Percentiles rank a stretch among this genome's conserved stretches.
Evolutionary conservation across 768 basidiomycete species (phyloP).

Genomic region (Phlebiopsis gigantea): DNA sequence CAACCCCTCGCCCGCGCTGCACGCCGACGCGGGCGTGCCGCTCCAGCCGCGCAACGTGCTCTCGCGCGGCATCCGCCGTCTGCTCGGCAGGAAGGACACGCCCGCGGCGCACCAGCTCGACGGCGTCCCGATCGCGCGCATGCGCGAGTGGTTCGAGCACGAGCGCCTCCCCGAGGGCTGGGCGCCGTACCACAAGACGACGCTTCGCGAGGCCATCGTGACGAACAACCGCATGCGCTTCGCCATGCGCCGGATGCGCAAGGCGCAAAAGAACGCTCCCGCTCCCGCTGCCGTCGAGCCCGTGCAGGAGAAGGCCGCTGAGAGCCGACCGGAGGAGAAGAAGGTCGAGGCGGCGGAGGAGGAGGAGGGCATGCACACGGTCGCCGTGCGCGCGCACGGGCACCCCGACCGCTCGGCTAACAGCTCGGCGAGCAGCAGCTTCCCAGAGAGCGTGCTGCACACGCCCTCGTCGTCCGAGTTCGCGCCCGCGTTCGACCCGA

Average conservation of each 20-base stretch:
- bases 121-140: conserved; percentile 9
- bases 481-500: not conserved
- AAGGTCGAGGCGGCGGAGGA: not conserved
- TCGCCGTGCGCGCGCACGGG: not conserved
- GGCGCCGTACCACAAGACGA: conserved; percentile 11
- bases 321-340: not conserved
- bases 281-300: not conserved
- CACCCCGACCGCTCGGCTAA: not conserved
- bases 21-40: conserved; percentile 5
- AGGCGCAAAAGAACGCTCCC: not conserved
- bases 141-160: conserved; percentile 12
- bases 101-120: conserved; percentile 4
- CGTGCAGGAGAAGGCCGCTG: no score
- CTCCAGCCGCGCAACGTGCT: not conserved
- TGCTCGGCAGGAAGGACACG: not conserved
- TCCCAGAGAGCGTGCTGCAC: not conserved
- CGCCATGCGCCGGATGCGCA: conserved; percentile 3
- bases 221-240: conserved; percentile 8
- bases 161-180: conserved; percentile 10
- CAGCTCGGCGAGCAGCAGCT: conserved; percentile 5
- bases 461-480: conserved; percentile 6
- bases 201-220: conserved; percentile 5
- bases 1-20: conserved; percentile 15
- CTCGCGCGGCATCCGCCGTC: not conserved
- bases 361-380: not conserved